phyloP scores from a whole-genome alignment of 495 filamentous ascomycete species.

The Cetradonia linearis region DNA sequence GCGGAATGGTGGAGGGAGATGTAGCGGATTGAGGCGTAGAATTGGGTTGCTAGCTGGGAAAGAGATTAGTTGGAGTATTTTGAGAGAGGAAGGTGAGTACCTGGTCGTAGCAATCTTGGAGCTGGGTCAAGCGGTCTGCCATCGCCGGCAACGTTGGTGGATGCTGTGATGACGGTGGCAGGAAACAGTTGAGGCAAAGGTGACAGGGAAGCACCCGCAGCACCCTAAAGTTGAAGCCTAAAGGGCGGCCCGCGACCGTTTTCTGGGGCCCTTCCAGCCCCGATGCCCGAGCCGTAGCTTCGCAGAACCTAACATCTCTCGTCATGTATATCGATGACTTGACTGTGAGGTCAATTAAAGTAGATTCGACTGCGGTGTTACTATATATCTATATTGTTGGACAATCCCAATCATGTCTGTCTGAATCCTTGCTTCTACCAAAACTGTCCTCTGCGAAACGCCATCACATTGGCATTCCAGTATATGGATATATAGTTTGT shows the following conservation, averaged over 20 bases:
- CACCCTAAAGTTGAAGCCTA: neutral
- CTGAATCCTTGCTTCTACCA: neutral
- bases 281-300: neutral
- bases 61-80: slow-evolving; percentile 1
- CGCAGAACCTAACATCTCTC: neutral
- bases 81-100: slow-evolving; percentile 33
- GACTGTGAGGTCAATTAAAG: neutral
- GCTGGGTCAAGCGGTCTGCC: slow-evolving; percentile 85
- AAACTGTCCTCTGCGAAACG: neutral
- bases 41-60: slow-evolving; percentile 71
- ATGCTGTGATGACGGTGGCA: neutral
- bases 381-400: neutral
- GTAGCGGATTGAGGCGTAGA: slow-evolving; percentile 78
- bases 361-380: neutral
- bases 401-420: neutral
- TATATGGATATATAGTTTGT: neutral
- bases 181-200: too few relatives aligned
- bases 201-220: too few relatives aligned
- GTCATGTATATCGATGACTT: neutral
- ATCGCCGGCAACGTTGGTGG: slow-evolving; percentile 36
- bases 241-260: neutral
- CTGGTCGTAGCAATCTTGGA: slow-evolving; percentile 91
- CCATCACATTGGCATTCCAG: neutral
- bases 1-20: slow-evolving; percentile 73
- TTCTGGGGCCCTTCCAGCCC: neutral